Conservation (phyloP, 306 rosid genomes). For the Datisca glomerata region DNA sequence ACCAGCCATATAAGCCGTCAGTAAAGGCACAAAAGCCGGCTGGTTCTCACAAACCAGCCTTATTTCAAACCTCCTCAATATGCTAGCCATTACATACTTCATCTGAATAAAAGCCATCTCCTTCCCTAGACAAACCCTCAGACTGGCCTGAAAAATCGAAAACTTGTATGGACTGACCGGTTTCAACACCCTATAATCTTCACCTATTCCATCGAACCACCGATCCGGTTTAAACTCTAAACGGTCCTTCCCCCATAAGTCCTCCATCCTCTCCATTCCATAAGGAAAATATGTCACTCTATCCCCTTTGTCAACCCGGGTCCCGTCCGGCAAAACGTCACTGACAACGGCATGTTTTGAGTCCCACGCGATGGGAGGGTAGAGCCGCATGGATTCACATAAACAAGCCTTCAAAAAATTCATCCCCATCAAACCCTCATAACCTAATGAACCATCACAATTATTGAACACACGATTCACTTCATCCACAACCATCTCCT, state of each 20-base stretch:
- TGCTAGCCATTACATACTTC: constrained; percentile 58
- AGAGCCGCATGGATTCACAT: constrained; percentile 69
- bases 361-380: constrained; percentile 85
- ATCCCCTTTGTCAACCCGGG: constrained; percentile 43
- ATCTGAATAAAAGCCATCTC: constrained; percentile 87
- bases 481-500: constrained; percentile 23
- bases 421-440: constrained; percentile 40
- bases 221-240: constrained; percentile 58
- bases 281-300: constrained; percentile 77
- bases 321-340: constrained; percentile 64
- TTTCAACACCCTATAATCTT: constrained; percentile 21
- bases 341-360: constrained; percentile 49
- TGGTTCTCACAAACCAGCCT: constrained; percentile 13
- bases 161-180: constrained; percentile 41
- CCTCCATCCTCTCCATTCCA: constrained; percentile 86
- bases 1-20: constrained; percentile 84
- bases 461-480: constrained; percentile 5
- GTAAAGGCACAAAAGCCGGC: constrained; percentile 62
- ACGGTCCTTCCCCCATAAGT: constrained; percentile 54
- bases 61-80: constrained; percentile 43
- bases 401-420: constrained; percentile 46
- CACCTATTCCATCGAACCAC: constrained; percentile 48
- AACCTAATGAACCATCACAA: constrained; percentile 15
- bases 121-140: constrained; percentile 75
- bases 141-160: constrained; percentile 78